These are phyloP conservation scores for Silene uniflora DNA, from an alignment of 148 eudicot species.

Conservation along the genomic window DNA sequence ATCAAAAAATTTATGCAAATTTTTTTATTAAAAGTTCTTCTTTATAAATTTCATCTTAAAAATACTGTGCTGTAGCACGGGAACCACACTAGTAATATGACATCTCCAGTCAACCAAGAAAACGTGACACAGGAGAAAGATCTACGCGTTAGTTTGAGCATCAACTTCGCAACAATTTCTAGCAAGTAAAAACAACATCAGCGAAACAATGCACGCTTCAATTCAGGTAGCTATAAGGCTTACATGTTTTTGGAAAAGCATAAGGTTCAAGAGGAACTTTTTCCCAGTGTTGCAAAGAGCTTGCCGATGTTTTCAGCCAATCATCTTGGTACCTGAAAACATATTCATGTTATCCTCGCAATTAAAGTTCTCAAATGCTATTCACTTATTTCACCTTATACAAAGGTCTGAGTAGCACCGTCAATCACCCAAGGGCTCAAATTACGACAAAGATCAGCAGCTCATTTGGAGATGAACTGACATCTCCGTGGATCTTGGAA, in stretches of 20 bases:
- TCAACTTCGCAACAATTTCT: not conserved
- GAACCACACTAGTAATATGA: constrained; percentile 56
- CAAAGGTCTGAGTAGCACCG: not conserved
- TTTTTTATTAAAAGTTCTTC: too few species aligned
- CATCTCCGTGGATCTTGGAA: not conserved
- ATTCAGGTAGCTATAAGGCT: constrained; percentile 22
- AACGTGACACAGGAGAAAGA: not conserved
- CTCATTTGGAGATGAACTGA: not conserved
- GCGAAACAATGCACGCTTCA: not conserved
- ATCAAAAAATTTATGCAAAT: too few species aligned
- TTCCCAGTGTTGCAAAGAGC: constrained; percentile 85
- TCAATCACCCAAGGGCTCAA: constrained; percentile 2
- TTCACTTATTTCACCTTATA: constrained; percentile 1
- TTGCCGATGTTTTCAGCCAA: constrained; percentile 92
- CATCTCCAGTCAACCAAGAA: constrained; percentile 55
- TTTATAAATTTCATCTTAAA: too few species aligned
- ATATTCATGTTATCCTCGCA: constrained; percentile 9
- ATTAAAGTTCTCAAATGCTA: not conserved
- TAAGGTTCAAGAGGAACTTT: constrained; percentile 98
- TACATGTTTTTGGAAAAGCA: constrained; percentile 83
- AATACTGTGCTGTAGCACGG: too few species aligned
- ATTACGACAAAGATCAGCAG: not conserved
- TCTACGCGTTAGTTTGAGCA: not conserved
- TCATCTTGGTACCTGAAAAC: constrained; percentile 88
- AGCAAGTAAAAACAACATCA: not conserved